Evolutionary conservation across 2,329 filamentous ascomycete genomes (phyloP), one percentile per base, ranked within the genome.

Genomic region (Cytospora schulzeri): DNA sequence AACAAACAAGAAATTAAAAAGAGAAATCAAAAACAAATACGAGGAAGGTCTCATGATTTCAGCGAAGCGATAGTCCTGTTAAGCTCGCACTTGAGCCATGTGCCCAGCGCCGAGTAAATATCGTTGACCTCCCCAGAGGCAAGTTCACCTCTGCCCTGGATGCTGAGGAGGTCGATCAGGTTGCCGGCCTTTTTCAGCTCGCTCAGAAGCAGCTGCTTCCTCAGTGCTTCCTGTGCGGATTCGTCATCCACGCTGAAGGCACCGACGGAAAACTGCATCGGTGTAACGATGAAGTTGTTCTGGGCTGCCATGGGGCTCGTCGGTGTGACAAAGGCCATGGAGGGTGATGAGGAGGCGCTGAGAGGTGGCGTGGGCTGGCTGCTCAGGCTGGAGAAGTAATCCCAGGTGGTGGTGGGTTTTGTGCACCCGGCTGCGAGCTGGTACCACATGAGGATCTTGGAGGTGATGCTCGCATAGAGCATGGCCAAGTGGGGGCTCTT

Each of bases 381-480:
- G 57, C 35, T 48, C 33, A 64, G 57, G 26, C 57, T 57, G 33
- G 64, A 53, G 35, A 66, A 61, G 64, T 60, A 61, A 56, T 66
- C 64, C 64, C 64, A 66, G 29, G n/a, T n/a, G 35, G 56, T 64
- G 22, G 45, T 57, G 53, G 57, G 48, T 35, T 31, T 64, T 31
- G 61, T 57, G 57, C 64, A 66, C 22, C 64, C 64, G 29, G 64
- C 61, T 6, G 62, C 64, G 45, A 66, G 61, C 57, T 66, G 64
- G 57, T 66, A 66, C 61, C 64, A 64, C 64, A 66, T 66, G 53
- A 66, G 64, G 53, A 66, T 64, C 64, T 66, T 66, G 57, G 64
- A 66, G 14, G 62, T 66, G 64, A 66, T 66, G 53, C 61, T 64
- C 14, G 64, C 64, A 28, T 66, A 66, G 19, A 66, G 64, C 64